Evolutionary conservation across 306 rosid genomes (phyloP), one percentile per base, ranked within the genome.

Genomic region (Citrullus colocynthis): DNA sequence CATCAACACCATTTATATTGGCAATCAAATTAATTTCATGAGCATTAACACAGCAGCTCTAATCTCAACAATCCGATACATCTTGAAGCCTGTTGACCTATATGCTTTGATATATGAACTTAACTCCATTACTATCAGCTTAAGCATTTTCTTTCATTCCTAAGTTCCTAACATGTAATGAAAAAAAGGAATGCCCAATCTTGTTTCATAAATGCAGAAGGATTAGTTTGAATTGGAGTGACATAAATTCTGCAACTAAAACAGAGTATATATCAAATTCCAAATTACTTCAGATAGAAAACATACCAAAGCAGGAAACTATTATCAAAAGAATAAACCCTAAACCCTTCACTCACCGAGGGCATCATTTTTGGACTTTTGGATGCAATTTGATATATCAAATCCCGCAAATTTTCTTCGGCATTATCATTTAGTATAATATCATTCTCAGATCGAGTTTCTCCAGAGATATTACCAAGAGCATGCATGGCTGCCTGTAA

Each of bases 401-500:
- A 70, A 52, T 84, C 82, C 42, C 85, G 85, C 80, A 95, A 82
- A 80, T 81, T 90, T 84, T 88, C 93, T 84, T 95, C 98, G 13
- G 91, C 93, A 80, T 85, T 88, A 75, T 86, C 86, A 79, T 81
- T 81, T 58, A 89, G 89, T 76, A 89, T 30, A 75, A 85, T 61
- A 70, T 66, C 81, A 84, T 85, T 85, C 80, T 84, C 91, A 10
- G 91, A 60, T 58, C 96, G 88, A 72, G 87, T 73, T 87, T 92
- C 97, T 61, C 98, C 98, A 0, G 85, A 82, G 62, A 95, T 92
- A 80, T 90, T 92, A 60, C 87, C 97, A 58, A 95, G 91, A 76
- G 96, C 92, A 85, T 95, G 97, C 87, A 90, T 37, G 81, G 97
- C 97, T 77, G 97, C 95, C 98, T 78, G 80, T 9, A 57, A 32